Percentiles rank a stretch among this genome's conserved stretches.
These are phyloP conservation scores for Conticribra weissflogii DNA, from an alignment of 108 stramenopile species.

Conservation along the genomic window DNA sequence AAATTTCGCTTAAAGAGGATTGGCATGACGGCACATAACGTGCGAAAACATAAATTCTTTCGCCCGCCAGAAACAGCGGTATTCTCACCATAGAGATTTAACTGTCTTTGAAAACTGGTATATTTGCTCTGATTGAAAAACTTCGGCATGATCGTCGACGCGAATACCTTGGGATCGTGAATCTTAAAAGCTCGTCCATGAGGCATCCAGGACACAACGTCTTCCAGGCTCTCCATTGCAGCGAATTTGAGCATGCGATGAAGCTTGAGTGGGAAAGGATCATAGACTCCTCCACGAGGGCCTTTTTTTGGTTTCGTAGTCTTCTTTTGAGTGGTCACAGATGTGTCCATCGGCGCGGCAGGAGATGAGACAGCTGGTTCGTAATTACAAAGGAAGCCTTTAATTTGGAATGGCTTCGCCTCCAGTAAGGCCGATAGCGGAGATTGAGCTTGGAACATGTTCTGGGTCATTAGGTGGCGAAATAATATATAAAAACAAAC, in stretches of 20 bases:
- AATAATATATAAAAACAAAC: too few species aligned
- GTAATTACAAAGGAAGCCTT: too few species aligned
- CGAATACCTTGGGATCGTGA: conserved; percentile 75
- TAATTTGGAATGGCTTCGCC: too few species aligned
- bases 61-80: not conserved
- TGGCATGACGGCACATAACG: not conserved
- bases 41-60: not conserved
- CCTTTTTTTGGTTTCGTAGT: conserved; percentile 27
- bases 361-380: too few species aligned
- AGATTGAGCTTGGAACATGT: too few species aligned
- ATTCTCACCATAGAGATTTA: conserved; percentile 64
- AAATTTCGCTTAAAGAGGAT: not conserved
- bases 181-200: conserved; percentile 84
- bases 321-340: too few species aligned
- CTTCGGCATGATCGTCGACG: conserved; percentile 71
- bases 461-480: too few species aligned
- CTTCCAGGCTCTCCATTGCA: conserved; percentile 51
- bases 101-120: conserved; percentile 71
- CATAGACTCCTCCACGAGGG: conserved; percentile 60
- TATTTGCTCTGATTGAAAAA: conserved; percentile 73
- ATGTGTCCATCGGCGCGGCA: too few species aligned
- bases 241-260: conserved; percentile 72
- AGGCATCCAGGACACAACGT: conserved; percentile 76
- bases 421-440: too few species aligned
- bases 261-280: conserved; percentile 72